A percentile compares a stretch with the other conserved stretches of the same genome.
phyloP scores from a whole-genome alignment of 2,329 filamentous ascomycete genomes.

The Talaromyces pinophilus region DNA sequence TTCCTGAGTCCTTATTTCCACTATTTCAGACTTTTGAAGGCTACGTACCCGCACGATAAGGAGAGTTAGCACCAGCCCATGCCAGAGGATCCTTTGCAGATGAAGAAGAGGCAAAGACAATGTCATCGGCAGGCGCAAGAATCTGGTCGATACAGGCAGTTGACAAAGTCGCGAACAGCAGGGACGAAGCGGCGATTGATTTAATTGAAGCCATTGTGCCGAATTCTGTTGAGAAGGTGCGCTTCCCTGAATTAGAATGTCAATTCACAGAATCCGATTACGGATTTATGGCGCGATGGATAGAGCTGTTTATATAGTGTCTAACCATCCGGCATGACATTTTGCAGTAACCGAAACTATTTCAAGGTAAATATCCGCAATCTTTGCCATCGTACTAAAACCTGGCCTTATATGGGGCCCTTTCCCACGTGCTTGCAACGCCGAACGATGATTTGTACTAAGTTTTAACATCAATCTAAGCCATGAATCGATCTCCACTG shows the following conservation, averaged over 20 bases:
- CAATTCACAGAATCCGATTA: no score
- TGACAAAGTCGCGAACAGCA: slow-evolving; percentile 6
- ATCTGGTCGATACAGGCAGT: not conserved
- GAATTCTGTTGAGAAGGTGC: no score
- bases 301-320: not conserved
- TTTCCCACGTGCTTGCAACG: slow-evolving; percentile 5
- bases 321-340: not conserved
- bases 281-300: not conserved
- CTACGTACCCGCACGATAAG: slow-evolving; percentile 53
- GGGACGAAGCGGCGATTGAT: not conserved
- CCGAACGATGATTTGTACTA: not conserved
- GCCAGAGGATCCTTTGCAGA: slow-evolving; percentile 43
- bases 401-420: not conserved
- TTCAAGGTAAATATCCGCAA: not conserved
- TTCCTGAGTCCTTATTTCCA: not conserved
- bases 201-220: slow-evolving; percentile 3
- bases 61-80: slow-evolving; percentile 57
- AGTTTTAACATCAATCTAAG: slow-evolving; percentile 1
- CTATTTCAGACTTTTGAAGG: not conserved
- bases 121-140: slow-evolving; percentile 5
- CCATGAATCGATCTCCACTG: not conserved
- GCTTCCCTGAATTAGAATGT: not conserved
- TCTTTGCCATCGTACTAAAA: not conserved
- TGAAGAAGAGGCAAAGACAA: not conserved
- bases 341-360: not conserved